Conservation (phyloP, 1,284 basidiomycete species). For the Ustilago sp. region DNA sequence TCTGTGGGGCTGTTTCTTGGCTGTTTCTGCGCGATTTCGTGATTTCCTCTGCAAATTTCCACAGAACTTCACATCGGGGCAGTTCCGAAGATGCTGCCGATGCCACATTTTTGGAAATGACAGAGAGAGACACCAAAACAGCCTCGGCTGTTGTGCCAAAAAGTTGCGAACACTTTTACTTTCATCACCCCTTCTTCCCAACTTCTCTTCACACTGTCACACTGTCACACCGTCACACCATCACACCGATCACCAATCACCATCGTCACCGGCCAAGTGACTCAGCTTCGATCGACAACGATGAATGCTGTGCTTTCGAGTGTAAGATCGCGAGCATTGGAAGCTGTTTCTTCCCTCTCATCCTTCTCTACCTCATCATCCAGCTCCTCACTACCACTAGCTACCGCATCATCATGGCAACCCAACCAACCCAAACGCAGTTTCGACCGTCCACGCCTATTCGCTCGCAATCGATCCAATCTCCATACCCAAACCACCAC, state of each 20-base stretch:
- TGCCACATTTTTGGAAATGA: slow-evolving; percentile 5
- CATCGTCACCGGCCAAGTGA: neutral
- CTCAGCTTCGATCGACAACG: neutral
- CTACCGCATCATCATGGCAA: slow-evolving; percentile 14
- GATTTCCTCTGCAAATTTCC: neutral
- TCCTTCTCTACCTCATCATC: neutral
- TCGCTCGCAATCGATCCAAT: slow-evolving; percentile 18
- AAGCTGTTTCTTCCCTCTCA: slow-evolving; percentile 24
- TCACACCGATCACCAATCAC: slow-evolving; percentile 4
- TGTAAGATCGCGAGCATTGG: slow-evolving; percentile 35
- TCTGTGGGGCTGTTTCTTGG: neutral
- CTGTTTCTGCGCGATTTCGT: too few relatives aligned
- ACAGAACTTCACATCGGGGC: neutral
- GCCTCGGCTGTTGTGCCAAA: neutral
- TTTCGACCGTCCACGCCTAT: slow-evolving; percentile 29
- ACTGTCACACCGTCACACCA: neutral
- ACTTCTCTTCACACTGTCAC: neutral
- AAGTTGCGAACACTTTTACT: neutral
- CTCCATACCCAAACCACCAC: neutral
- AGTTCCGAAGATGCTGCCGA: neutral
- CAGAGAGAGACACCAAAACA: neutral
- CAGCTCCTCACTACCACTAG: neutral
- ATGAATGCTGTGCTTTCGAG: slow-evolving; percentile 39
- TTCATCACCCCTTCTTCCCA: neutral
- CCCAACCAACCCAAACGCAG: slow-evolving; percentile 16